A percentile compares a stretch with the other conserved stretches of the same genome.
Conservation (phyloP, 352 stramenopile species). For the Phytophthora crassamura region DNA sequence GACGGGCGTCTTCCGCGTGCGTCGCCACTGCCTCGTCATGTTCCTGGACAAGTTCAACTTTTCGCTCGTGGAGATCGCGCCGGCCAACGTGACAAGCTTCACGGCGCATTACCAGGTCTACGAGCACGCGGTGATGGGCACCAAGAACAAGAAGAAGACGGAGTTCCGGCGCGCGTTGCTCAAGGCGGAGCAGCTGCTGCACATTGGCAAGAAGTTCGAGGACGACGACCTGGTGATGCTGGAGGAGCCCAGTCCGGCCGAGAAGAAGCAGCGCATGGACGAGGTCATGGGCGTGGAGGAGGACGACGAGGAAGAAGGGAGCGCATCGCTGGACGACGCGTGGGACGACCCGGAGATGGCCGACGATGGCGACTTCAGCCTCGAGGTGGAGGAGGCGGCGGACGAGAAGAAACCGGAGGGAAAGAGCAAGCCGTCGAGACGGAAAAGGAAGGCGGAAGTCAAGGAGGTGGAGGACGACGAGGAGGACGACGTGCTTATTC, state of each 20-base stretch:
- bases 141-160: conserved; percentile 36
- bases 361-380: conserved; percentile 9
- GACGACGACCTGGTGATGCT: conserved; percentile 47
- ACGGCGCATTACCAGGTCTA: conserved; percentile 56
- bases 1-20: conserved; percentile 29
- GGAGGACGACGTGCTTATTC: conserved; percentile 23
- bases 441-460: conserved; percentile 11
- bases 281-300: conserved; percentile 19
- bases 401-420: conserved; percentile 18
- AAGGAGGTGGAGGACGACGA: conserved; percentile 20
- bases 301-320: background rate
- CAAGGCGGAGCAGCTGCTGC: conserved; percentile 48
- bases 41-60: conserved; percentile 79
- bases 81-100: conserved; percentile 51
- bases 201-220: conserved; percentile 44
- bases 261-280: conserved; percentile 48
- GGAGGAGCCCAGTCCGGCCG: conserved; percentile 28
- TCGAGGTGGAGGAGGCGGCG: conserved; percentile 11
- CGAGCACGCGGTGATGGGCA: conserved; percentile 38
- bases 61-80: conserved; percentile 47
- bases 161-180: conserved; percentile 46
- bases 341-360: conserved; percentile 29
- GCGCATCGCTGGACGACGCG: conserved; percentile 21
- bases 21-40: conserved; percentile 56
- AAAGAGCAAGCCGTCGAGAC: conserved; percentile 10